Conservation (phyloP, 306 rosid species). For the Dalbergia cultrata region DNA sequence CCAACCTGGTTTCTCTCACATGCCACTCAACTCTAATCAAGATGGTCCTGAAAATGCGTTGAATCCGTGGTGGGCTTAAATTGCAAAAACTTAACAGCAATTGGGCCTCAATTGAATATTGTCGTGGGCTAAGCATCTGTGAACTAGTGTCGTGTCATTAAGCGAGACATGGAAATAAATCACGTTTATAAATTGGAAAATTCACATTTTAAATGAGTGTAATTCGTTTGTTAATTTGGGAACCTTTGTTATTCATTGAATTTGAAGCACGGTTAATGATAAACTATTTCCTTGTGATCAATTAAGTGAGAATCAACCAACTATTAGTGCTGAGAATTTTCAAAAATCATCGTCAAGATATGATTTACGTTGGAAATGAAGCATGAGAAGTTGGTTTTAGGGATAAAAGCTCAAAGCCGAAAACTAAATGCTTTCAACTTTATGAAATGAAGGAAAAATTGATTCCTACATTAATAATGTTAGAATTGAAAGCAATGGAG, state of each 20-base stretch:
- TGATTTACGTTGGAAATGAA: not conserved
- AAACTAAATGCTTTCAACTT: not conserved
- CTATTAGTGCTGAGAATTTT: too few relatives aligned
- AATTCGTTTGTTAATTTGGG: not conserved
- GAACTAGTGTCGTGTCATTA: not conserved
- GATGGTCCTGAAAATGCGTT: not conserved
- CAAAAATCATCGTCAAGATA: too few relatives aligned
- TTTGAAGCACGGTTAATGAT: not conserved
- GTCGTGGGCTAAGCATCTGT: not conserved
- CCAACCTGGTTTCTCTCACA: too few relatives aligned
- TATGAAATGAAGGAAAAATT: slow-evolving; percentile 8
- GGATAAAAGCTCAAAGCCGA: not conserved
- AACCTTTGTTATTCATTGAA: not conserved
- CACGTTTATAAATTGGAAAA: not conserved
- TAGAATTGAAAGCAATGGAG: slow-evolving; percentile 25
- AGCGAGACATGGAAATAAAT: not conserved
- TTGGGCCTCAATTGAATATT: not conserved
- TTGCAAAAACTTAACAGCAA: not conserved
- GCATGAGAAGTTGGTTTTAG: not conserved
- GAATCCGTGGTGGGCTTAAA: slow-evolving; percentile 1
- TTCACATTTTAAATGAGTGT: not conserved
- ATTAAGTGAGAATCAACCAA: too few relatives aligned
- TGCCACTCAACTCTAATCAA: not conserved
- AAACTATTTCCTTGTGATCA: not conserved
- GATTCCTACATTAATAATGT: not conserved